Percentiles rank a stretch among this genome's conserved stretches.
Evolutionary conservation across 768 basidiomycete species (phyloP).

Genomic region (Mycena haematopus): DNA sequence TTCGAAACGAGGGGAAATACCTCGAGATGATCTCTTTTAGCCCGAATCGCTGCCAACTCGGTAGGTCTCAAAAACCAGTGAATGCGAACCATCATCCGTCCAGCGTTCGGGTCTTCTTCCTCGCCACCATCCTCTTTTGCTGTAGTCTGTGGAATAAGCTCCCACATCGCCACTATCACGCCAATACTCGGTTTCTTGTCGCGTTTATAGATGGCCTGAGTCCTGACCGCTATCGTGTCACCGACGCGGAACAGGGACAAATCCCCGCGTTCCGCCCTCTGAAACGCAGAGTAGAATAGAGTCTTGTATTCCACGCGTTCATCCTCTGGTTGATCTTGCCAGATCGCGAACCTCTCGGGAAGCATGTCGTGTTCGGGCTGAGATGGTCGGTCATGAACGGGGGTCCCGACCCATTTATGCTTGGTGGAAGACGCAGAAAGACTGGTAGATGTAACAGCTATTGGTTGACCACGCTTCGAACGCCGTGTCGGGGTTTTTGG

Average conservation of each 20-base stretch:
- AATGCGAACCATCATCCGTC: slow-evolving; percentile 61
- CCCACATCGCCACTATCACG: slow-evolving; percentile 76
- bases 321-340: slow-evolving; percentile 19
- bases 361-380: slow-evolving; percentile 24
- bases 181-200: slow-evolving; percentile 65
- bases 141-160: slow-evolving; percentile 38
- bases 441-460: background rate
- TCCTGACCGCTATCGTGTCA: slow-evolving; percentile 70
- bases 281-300: slow-evolving; percentile 22
- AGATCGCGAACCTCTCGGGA: slow-evolving; percentile 8
- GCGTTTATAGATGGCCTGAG: slow-evolving; percentile 47
- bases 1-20: slow-evolving; percentile 42
- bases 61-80: slow-evolving; percentile 80
- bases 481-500: slow-evolving; percentile 25
- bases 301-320: slow-evolving; percentile 11
- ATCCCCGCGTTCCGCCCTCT: slow-evolving; percentile 28
- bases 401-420: slow-evolving; percentile 9
- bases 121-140: slow-evolving; percentile 35
- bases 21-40: slow-evolving; percentile 63
- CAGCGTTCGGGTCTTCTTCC: slow-evolving; percentile 37
- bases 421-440: background rate
- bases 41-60: slow-evolving; percentile 66
- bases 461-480: slow-evolving; percentile 26
- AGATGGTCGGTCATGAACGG: slow-evolving; percentile 15
- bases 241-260: slow-evolving; percentile 55